phyloP scores from a whole-genome alignment of 768 basidiomycete species.

The Boletus rubroflammeus region DNA sequence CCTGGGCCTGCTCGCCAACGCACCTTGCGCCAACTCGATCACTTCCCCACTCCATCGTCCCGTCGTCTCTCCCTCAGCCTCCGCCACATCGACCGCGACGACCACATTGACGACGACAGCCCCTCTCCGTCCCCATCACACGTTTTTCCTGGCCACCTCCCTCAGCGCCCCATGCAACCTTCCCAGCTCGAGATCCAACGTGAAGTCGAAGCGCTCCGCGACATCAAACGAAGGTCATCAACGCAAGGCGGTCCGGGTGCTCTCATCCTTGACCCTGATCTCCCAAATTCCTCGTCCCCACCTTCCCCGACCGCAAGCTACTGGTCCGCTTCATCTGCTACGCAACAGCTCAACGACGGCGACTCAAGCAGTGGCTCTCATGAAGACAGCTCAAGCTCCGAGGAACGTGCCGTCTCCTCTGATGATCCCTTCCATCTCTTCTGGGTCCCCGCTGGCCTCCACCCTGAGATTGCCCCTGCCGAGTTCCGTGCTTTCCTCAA shows the following conservation, averaged over 20 bases:
- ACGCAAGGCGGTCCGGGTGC: slow-evolving; percentile 72
- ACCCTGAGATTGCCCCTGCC: slow-evolving; percentile 95
- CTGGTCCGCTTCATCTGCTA: slow-evolving; percentile 39
- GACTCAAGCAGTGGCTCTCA: slow-evolving; percentile 43
- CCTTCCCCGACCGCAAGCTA: slow-evolving; percentile 53
- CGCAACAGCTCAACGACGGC: slow-evolving; percentile 39
- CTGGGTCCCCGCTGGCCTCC: slow-evolving; percentile 96
- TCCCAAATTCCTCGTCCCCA: slow-evolving; percentile 69
- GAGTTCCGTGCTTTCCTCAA: slow-evolving; percentile 95
- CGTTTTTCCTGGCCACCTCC: slow-evolving; percentile 7
- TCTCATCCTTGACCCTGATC: slow-evolving; percentile 86
- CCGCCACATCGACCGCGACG: slow-evolving; percentile 8
- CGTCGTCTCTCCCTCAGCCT: not conserved
- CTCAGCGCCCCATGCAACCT: slow-evolving; percentile 52
- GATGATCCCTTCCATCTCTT: slow-evolving; percentile 90
- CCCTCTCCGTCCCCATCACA: slow-evolving; percentile 10
- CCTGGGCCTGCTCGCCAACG: not conserved
- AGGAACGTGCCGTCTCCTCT: slow-evolving; percentile 31
- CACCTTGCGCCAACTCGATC: not conserved
- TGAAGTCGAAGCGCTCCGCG: slow-evolving; percentile 81
- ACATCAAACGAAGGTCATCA: slow-evolving; percentile 80
- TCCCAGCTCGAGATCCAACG: slow-evolving; percentile 83
- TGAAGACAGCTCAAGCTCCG: slow-evolving; percentile 37
- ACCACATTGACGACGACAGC: slow-evolving; percentile 7
- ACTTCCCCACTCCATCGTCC: not conserved